Evolutionary conservation across 1,139 yeast species (phyloP).

Genomic region (Hyphopichia burtonii): DNA sequence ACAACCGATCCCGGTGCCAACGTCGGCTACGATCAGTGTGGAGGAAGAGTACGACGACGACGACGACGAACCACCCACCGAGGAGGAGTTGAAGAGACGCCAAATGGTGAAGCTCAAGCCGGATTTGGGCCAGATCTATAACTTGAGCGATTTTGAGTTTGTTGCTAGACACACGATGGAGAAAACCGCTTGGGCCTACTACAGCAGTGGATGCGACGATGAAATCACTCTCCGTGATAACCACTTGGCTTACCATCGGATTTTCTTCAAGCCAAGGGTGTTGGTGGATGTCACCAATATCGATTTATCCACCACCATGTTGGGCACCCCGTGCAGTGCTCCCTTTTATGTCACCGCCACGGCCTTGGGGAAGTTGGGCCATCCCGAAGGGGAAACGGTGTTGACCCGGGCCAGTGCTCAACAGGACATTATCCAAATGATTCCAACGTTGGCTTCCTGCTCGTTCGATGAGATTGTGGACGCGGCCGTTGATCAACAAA

Average conservation of each 20-base stretch:
- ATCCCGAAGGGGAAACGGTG: constrained; percentile 74
- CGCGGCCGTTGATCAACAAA: constrained; percentile 48
- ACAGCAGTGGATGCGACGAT: constrained; percentile 89
- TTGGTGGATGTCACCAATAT: constrained; percentile 65
- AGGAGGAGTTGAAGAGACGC: constrained; percentile 30
- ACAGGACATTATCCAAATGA: constrained; percentile 73
- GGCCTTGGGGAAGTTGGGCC: constrained; percentile 78
- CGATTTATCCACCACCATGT: constrained; percentile 39
- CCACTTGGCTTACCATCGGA: constrained; percentile 81
- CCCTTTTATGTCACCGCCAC: constrained; percentile 82
- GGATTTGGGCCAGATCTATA: constrained; percentile 59
- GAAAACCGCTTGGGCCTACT: constrained; percentile 86
- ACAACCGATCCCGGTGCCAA: constrained; percentile 20
- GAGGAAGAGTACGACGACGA: constrained; percentile 30
- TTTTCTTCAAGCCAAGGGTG: constrained; percentile 80
- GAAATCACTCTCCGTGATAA: constrained; percentile 87
- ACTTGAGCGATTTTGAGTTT: constrained; percentile 76
- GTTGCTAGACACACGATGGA: constrained; percentile 69
- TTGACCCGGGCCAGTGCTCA: constrained; percentile 72
- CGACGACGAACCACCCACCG: constrained; percentile 32
- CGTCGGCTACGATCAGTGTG: constrained; percentile 4
- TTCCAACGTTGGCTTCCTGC: constrained; percentile 76
- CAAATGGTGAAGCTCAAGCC: constrained; percentile 47
- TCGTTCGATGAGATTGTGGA: constrained; percentile 70
- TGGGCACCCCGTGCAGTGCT: constrained; percentile 34